These are phyloP conservation scores for Cenococcum geophilum DNA, from an alignment of 495 filamentous ascomycete species.

Conservation along the genomic window DNA sequence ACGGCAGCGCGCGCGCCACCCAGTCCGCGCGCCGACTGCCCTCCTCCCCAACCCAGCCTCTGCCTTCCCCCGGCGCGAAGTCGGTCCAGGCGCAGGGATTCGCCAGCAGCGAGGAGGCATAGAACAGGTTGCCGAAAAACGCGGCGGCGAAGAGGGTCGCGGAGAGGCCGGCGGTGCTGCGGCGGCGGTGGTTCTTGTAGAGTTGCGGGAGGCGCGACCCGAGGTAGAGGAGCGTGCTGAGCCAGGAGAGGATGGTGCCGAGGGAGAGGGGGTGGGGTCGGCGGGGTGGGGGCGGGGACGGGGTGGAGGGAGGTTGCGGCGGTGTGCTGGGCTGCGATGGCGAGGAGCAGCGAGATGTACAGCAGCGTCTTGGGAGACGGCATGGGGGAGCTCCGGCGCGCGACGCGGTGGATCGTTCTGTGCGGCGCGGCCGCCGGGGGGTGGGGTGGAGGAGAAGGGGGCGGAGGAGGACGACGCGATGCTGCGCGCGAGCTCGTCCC, in stretches of 20 bases:
- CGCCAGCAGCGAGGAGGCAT: slow-evolving; percentile 57
- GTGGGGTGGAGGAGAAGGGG: too few relatives aligned
- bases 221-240: slow-evolving; percentile 61
- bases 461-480: too few relatives aligned
- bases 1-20: slow-evolving; percentile 56
- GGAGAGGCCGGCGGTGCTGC: slow-evolving; percentile 64
- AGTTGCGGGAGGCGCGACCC: slow-evolving; percentile 66
- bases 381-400: slow-evolving; percentile 22
- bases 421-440: slow-evolving; percentile 15
- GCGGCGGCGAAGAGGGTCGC: slow-evolving; percentile 64
- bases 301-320: slow-evolving; percentile 15
- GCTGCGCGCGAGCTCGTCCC: slow-evolving; percentile 10
- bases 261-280: slow-evolving; percentile 37
- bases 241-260: slow-evolving; percentile 59
- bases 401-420: slow-evolving; percentile 22
- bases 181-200: slow-evolving; percentile 59
- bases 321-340: slow-evolving; percentile 28
- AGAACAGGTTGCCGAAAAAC: slow-evolving; percentile 68
- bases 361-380: slow-evolving; percentile 33
- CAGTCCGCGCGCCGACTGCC: slow-evolving; percentile 55
- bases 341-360: slow-evolving; percentile 35
- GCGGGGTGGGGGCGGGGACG: slow-evolving; percentile 38
- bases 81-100: slow-evolving; percentile 64
- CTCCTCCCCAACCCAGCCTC: slow-evolving; percentile 56
- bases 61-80: slow-evolving; percentile 56